These are phyloP conservation scores for Pisolithus microcarpus DNA, from an alignment of 768 basidiomycete species.

Conservation along the genomic window DNA sequence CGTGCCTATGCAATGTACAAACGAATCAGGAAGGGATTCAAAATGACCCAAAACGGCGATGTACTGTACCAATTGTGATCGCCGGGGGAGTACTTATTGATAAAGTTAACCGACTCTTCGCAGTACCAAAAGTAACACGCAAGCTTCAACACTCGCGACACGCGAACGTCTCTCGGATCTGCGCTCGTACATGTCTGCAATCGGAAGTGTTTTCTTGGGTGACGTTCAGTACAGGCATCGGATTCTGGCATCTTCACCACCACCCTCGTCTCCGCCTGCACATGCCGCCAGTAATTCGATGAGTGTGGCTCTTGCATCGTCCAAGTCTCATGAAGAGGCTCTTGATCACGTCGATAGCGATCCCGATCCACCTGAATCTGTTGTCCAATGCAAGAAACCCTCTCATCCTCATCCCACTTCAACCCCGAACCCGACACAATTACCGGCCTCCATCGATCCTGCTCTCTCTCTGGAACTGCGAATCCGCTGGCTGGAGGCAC, in stretches of 20 bases:
- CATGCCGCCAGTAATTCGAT: conserved; percentile 6
- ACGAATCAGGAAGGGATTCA: no score
- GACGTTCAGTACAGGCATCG: conserved; percentile 61
- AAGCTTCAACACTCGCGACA: no score
- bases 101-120: no score
- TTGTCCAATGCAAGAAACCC: conserved; percentile 3
- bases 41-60: no score
- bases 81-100: no score
- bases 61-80: no score
- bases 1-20: no score
- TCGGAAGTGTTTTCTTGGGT: conserved; percentile 79
- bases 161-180: no score
- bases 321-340: conserved; percentile 12
- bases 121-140: no score
- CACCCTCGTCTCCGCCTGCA: conserved; percentile 35
- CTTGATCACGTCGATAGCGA: conserved; percentile 17
- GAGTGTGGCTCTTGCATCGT: conserved; percentile 9
- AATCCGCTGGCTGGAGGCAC: conserved; percentile 72
- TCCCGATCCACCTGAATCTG: conserved; percentile 14
- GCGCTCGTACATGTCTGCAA: conserved; percentile 36
- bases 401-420: not conserved
- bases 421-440: not conserved
- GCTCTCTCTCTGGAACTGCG: conserved; percentile 66
- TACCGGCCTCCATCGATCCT: conserved; percentile 45
- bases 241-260: conserved; percentile 51